These are phyloP conservation scores for Colletotrichum sp. DNA, from an alignment of 2,329 filamentous ascomycete species.

Conservation along the genomic window DNA sequence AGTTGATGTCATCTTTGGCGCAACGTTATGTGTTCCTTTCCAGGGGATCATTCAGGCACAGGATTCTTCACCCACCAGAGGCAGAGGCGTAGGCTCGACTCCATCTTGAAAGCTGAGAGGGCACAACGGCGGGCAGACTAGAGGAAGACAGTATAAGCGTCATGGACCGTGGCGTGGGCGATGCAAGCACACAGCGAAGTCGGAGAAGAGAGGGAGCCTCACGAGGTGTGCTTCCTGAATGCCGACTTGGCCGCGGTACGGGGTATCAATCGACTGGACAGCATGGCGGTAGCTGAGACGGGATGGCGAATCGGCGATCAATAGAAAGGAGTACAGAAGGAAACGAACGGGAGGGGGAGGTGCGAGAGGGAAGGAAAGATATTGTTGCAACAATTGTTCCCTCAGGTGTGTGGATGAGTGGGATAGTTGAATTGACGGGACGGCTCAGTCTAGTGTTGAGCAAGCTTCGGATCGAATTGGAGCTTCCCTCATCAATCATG, in stretches of 20 bases:
- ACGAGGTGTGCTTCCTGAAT: conserved; percentile 58
- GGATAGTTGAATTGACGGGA: neutral
- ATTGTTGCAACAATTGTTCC: neutral
- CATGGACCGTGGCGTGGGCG: conserved; percentile 22
- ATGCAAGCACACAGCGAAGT: neutral
- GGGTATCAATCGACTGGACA: conserved; percentile 66
- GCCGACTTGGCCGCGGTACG: conserved; percentile 62
- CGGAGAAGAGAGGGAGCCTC: conserved; percentile 35
- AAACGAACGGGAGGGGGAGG: neutral
- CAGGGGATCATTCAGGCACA: neutral
- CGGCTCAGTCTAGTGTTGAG: neutral
- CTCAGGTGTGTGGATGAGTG: neutral
- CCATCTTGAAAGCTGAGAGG: conserved; percentile 54
- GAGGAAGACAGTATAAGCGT: neutral
- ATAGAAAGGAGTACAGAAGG: conserved; percentile 18
- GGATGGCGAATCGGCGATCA: conserved; percentile 27
- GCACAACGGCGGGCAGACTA: conserved; percentile 56
- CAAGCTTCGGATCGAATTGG: conserved; percentile 9
- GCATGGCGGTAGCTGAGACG: conserved; percentile 51
- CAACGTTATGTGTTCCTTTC: neutral
- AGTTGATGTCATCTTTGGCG: conserved; percentile 6
- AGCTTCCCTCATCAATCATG: neutral
- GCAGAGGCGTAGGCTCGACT: conserved; percentile 64
- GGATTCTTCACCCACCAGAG: conserved; percentile 50
- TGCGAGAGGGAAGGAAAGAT: neutral